A percentile compares a stretch with the other conserved stretches of the same genome.
Evolutionary conservation across 208 protist genomes (phyloP).

Genomic region (Leptomonas seymouri): DNA sequence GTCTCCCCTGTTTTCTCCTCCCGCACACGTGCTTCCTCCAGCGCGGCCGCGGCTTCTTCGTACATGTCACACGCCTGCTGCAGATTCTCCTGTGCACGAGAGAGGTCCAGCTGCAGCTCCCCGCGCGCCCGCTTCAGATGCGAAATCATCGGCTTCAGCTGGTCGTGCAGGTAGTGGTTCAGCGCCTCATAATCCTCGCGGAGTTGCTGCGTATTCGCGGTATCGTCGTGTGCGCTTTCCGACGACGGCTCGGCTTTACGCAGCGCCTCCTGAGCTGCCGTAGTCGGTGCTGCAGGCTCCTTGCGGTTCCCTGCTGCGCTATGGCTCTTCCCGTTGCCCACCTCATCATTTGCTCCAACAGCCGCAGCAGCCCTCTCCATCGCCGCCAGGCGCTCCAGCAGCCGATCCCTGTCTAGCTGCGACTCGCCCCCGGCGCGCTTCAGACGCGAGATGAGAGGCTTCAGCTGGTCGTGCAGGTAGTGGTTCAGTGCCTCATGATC

Average conservation of each 20-base stretch:
- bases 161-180: slow-evolving; percentile 20
- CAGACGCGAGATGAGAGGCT: slow-evolving; percentile 12
- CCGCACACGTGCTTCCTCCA: slow-evolving; percentile 37
- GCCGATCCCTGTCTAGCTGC: slow-evolving; percentile 24
- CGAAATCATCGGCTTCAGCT: slow-evolving; percentile 24
- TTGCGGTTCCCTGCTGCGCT: neutral
- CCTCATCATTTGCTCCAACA: neutral
- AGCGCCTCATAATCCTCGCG: slow-evolving; percentile 26
- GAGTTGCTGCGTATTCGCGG: neutral
- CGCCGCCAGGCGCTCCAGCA: slow-evolving; percentile 2
- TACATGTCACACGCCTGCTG: slow-evolving; percentile 25
- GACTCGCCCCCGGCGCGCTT: slow-evolving; percentile 26
- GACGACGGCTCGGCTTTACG: neutral
- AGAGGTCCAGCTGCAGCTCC: slow-evolving; percentile 41
- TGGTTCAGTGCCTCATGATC: slow-evolving; percentile 34
- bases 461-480: slow-evolving; percentile 22
- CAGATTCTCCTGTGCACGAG: slow-evolving; percentile 26
- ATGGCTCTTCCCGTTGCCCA: neutral
- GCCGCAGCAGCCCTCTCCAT: neutral
- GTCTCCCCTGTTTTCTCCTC: slow-evolving; percentile 52
- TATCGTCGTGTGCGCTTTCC: neutral
- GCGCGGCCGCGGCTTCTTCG: slow-evolving; percentile 24
- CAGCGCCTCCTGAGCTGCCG: neutral
- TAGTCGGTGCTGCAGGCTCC: neutral
- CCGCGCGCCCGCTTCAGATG: slow-evolving; percentile 12